Evolutionary conservation across 2,329 filamentous ascomycete genomes (phyloP), one percentile per base, ranked within the genome.

Genomic region (Huntiella omanensis): DNA sequence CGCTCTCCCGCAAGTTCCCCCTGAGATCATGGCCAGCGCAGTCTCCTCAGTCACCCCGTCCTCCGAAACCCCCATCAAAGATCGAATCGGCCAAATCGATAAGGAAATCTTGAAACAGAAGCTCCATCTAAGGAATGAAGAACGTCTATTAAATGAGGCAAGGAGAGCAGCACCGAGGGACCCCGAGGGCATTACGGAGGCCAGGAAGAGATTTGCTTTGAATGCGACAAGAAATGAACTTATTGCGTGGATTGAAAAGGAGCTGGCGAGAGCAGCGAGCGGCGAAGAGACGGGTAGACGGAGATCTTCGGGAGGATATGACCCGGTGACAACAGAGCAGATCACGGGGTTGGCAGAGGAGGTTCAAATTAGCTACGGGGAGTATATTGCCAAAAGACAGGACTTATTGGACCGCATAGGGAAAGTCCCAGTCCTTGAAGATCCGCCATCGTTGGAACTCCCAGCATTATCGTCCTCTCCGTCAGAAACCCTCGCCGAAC

Each of bases 171-270:
- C 59, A 4, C 58, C 62, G 13, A 54, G 57, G 37, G 57, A 60
- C 12, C 43, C 49, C 8, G 44, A 47, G 15, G 22, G 43, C 12
- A 47, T 48, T 44, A 53, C 56, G 8, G 56, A 59, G 11, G 53
- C 55, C 45, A 57, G 62, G 12, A 71, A 69, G 51, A 52, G 75
- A 2, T 62, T 66, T 41, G 76, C 76, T 11, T 59, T 80, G 7
- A 67, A 65, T 37, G 61, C 61, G 5, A 72, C 75, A 8, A 66
- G 77, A 12, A 68, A 70, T 44, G 71, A 73, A 51, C 64, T 80
- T 43, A 79, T 80, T 49, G 64, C 60, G 48, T 80, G 76, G 76
- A 77, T 80, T 48, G 76, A 80, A 56, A 62, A 60, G 4, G 77
- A 80, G 55, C 59, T 80, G 16, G 41, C 49, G 49, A 33, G 48